Evolutionary conservation across 2,329 filamentous ascomycete genomes (phyloP).

Genomic region (Epicoccum nigrum): DNA sequence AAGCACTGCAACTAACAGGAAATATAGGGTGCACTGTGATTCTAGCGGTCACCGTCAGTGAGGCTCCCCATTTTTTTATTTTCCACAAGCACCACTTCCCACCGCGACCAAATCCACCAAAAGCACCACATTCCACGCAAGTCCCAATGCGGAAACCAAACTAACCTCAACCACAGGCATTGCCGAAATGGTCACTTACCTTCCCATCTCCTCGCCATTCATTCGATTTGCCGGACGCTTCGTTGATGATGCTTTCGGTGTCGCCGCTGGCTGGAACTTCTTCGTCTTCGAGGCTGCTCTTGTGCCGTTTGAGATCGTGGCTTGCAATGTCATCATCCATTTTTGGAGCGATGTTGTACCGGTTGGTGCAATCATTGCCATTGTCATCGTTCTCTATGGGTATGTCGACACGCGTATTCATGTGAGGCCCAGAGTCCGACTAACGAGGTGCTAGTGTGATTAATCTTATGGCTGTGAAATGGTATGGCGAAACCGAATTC

Average conservation of each 20-base stretch:
- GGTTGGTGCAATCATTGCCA: slow-evolving; percentile 65
- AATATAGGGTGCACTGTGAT: slow-evolving; percentile 51
- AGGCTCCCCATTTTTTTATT: slow-evolving; percentile 24
- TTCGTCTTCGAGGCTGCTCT: slow-evolving; percentile 72
- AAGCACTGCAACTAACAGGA: background rate
- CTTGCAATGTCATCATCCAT: slow-evolving; percentile 50
- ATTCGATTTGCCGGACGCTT: slow-evolving; percentile 78
- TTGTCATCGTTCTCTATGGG: slow-evolving; percentile 64
- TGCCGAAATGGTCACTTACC: slow-evolving; percentile 78
- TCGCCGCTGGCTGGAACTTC: slow-evolving; percentile 76
- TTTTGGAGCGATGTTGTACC: slow-evolving; percentile 63
- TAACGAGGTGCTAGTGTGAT: slow-evolving; percentile 51
- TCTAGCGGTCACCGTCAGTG: slow-evolving; percentile 50
- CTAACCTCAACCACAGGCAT: slow-evolving; percentile 52
- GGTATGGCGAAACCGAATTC: slow-evolving; percentile 68
- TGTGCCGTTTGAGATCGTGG: slow-evolving; percentile 70
- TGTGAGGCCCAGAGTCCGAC: background rate
- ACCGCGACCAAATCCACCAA: slow-evolving; percentile 26
- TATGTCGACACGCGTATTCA: slow-evolving; percentile 46
- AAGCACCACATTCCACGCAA: slow-evolving; percentile 16
- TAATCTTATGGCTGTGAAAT: slow-evolving; percentile 67
- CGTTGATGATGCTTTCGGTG: slow-evolving; percentile 76
- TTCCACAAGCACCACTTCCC: slow-evolving; percentile 32
- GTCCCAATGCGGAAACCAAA: slow-evolving; percentile 14
- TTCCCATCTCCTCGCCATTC: slow-evolving; percentile 79